Evolutionary conservation across 495 filamentous ascomycete genomes (phyloP).

Genomic region (Aspergillus sparsus): DNA sequence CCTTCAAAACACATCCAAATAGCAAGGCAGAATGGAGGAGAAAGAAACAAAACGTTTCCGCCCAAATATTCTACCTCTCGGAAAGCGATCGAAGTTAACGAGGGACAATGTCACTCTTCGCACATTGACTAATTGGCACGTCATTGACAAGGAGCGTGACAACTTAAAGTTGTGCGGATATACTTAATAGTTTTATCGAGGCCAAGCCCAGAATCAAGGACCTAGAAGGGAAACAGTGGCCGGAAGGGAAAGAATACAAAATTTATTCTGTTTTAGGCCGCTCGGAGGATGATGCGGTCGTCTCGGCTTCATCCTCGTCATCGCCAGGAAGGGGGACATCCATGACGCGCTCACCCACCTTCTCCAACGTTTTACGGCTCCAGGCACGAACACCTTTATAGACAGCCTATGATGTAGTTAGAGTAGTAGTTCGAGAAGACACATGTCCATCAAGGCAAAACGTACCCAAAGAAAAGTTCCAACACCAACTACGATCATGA

Average conservation of each 20-base stretch:
- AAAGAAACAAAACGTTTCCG: slow-evolving; percentile 46
- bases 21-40: slow-evolving; percentile 34
- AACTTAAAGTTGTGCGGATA: slow-evolving; percentile 88
- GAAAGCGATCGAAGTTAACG: slow-evolving; percentile 33
- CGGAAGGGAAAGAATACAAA: neutral
- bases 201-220: neutral
- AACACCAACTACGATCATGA: slow-evolving; percentile 77
- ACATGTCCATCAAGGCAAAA: slow-evolving; percentile 15
- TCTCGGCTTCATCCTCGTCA: slow-evolving; percentile 58
- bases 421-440: slow-evolving; percentile 23
- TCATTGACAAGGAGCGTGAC: slow-evolving; percentile 71
- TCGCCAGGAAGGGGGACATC: slow-evolving; percentile 79
- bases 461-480: slow-evolving; percentile 80
- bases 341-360: slow-evolving; percentile 73
- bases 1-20: slow-evolving; percentile 38
- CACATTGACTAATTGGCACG: slow-evolving; percentile 93
- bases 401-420: slow-evolving; percentile 58
- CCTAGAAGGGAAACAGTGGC: neutral
- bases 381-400: slow-evolving; percentile 76
- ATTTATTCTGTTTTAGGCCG: slow-evolving; percentile 16
- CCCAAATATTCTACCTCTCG: slow-evolving; percentile 30
- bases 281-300: slow-evolving; percentile 6
- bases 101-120: slow-evolving; percentile 67
- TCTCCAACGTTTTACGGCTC: slow-evolving; percentile 68
- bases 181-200: slow-evolving; percentile 6